Base-by-base conservation (phyloP, 345 rosid genomes). In the Rhodomyrtus tomentosa region DNA sequence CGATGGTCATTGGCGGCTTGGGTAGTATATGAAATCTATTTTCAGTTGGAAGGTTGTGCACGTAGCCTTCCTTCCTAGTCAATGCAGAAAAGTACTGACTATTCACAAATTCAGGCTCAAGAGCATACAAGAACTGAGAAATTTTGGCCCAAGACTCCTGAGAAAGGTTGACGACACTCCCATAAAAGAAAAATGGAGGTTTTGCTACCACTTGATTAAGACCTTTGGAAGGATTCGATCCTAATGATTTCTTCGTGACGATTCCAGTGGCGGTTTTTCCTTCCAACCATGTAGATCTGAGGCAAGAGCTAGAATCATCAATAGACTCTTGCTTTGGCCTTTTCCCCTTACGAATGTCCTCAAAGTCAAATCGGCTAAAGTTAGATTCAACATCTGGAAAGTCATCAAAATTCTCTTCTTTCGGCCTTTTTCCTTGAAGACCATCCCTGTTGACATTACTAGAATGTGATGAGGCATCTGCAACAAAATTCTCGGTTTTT, bases 181-280 rank as follows among this genome's bases (percentile, higher is more conserved):
- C 99, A 52, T 92, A 97, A 76, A 96, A 90, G 91, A 96, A 94
- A 85, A 89, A 95, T 10, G 99, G 99, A 51, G 93, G 90, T 87
- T 86, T 92, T 2, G 94, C 92, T n/a, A 87, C 91, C 89, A 86
- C 82, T 45, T 87, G 89, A 83, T 86, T 80, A 54, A 92, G 90
- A 81, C 82, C 89, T 87, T 83, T 91, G 80, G 92, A 87, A 11
- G 92, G 86, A 85, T 87, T 89, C 50, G 91, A 89, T 86, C 85
- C 89, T 59, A 89, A 85, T 74, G 87, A 86, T 83, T 76, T 87
- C 24, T 90, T 89, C 84, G 88, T 82, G 82, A 84, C 87, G 22
- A 59, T 80, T 56, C 55, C 54, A 16, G 86, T 7, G 36, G 87
- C 88, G 58, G 84, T 82, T 72, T 91, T 92, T 83, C 93, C 93